Base-by-base conservation (phyloP, 1,139 yeast genomes). In the Hyphopichia fennica region DNA sequence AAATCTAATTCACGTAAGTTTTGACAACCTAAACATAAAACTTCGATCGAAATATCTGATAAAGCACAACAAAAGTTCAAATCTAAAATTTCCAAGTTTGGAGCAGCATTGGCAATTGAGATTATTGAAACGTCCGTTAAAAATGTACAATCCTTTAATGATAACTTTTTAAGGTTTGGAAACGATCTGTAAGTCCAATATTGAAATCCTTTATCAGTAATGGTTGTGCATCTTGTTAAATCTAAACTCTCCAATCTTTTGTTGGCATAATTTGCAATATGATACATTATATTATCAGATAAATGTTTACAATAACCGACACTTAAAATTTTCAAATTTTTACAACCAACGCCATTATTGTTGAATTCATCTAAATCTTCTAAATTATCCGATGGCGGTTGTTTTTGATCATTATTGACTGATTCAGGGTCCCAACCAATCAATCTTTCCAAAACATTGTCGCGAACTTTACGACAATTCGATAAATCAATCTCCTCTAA, bases 21-120 rank as follows among this genome's bases (percentile, higher is more conserved):
- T 37, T 80, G 84, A 53, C 89, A 83, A 9, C 88, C 87, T 20
- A 82, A 63, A 45, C 86, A 75, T 25, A 86, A 61, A 1, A 82
- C 81, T 47, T 84, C 88, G 17, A 86, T 69, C 3, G 91, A 75
- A 34, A 79, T 72, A 54, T 86, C 91, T 1, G 87, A 79, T 41
- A 86, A 63, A 2, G 88, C 84, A 62, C 93, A 85, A 57, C 95
- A 86, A 53, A 86, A 86, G 29, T 85, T 82, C 40, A 85, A 63
- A 49, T 84, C 84, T 37, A 86, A 60, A 18, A 67, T 65, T 47
- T 76, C 77, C 45, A 86, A 65, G 44, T 74, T 74, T 15, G 77
- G 80, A 15, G 87, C 84, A 3, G 84, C 75, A 34, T 78, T 73
- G 4, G 87, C 83, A 37, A 86, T 66, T 1, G 84, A 72, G 28